phyloP scores from a whole-genome alignment of 1,139 yeast genomes.

The Pichia sp. region DNA sequence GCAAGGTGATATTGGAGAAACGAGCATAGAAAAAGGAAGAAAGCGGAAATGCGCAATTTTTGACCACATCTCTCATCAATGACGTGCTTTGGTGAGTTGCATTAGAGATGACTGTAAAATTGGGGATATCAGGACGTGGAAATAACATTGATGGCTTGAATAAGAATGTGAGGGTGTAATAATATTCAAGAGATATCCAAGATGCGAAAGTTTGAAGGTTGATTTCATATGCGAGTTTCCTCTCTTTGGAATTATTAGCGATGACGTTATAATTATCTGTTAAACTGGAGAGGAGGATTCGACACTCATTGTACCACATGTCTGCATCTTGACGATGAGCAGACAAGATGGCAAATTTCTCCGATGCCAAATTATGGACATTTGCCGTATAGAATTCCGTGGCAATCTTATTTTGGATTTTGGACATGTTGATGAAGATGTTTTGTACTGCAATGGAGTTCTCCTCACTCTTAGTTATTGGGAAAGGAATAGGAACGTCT shows the following conservation, averaged over 20 bases:
- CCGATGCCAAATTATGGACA: constrained; percentile 23
- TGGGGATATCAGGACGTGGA: constrained; percentile 25
- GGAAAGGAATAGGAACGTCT: constrained; percentile 36
- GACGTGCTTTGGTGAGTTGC: constrained; percentile 10
- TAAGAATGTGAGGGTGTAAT: constrained; percentile 35
- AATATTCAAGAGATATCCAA: constrained; percentile 41
- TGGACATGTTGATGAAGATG: constrained; percentile 34
- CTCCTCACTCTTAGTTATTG: constrained; percentile 33
- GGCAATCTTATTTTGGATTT: constrained; percentile 37
- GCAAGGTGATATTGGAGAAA: constrained; percentile 6
- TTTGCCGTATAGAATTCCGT: constrained; percentile 34
- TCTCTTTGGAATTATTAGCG: background rate
- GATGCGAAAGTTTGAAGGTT: constrained; percentile 23
- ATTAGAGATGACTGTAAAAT: constrained; percentile 12
- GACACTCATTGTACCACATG: constrained; percentile 29
- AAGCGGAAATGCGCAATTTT: background rate
- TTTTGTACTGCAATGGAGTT: constrained; percentile 34
- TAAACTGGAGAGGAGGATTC: constrained; percentile 7
- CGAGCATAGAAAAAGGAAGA: constrained; percentile 1
- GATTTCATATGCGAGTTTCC: constrained; percentile 1
- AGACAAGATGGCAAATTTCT: constrained; percentile 27
- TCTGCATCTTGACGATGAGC: constrained; percentile 35
- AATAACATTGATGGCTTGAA: constrained; percentile 42
- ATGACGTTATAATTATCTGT: background rate
- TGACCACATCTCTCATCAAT: constrained; percentile 6